phyloP scores from a whole-genome alignment of 805 yeast species.

The Candida broadrunensis region DNA sequence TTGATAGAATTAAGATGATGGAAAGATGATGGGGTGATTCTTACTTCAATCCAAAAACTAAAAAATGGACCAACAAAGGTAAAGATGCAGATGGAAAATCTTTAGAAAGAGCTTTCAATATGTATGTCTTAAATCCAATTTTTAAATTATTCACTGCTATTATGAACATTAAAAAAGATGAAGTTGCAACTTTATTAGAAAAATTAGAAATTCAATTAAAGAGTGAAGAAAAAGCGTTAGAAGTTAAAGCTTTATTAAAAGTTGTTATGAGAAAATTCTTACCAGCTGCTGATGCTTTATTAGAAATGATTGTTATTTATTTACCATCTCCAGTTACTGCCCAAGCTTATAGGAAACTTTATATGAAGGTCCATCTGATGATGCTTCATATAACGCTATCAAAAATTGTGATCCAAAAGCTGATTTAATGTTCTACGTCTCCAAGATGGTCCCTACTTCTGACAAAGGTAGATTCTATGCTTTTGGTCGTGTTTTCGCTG shows the following conservation, averaged over 20 bases:
- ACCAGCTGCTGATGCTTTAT: conserved; percentile 99
- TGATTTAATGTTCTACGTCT: conserved; percentile 97
- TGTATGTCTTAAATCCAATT: conserved; percentile 98
- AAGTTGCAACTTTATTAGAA: conserved; percentile 85
- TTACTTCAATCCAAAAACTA: conserved; percentile 99
- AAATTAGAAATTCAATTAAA: conserved; percentile 92
- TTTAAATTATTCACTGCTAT: conserved; percentile 95
- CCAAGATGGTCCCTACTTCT: conserved; percentile 99
- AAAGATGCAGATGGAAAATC: conserved; percentile 93
- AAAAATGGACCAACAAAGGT: conserved; percentile 97
- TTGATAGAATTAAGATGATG: conserved; percentile 96
- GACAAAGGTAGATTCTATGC: conserved; percentile 99
- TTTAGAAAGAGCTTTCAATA: conserved; percentile 99
- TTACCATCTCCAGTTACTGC: conserved; percentile 99
- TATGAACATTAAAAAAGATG: conserved; percentile 99
- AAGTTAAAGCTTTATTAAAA: conserved; percentile 98
- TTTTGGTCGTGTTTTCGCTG: conserved; percentile 99
- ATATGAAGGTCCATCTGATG: conserved; percentile 98
- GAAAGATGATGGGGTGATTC: conserved; percentile 99
- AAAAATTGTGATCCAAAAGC: conserved; percentile 98
- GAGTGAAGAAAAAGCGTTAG: conserved; percentile 96
- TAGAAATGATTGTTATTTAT: conserved; percentile 98
- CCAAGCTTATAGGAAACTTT: conserved; percentile 97
- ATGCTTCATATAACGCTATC: conserved; percentile 85
- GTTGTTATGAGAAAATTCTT: conserved; percentile 99